Evolutionary conservation across 2,329 filamentous ascomycete genomes (phyloP).

Genomic region (Amesomyces nigricolor): DNA sequence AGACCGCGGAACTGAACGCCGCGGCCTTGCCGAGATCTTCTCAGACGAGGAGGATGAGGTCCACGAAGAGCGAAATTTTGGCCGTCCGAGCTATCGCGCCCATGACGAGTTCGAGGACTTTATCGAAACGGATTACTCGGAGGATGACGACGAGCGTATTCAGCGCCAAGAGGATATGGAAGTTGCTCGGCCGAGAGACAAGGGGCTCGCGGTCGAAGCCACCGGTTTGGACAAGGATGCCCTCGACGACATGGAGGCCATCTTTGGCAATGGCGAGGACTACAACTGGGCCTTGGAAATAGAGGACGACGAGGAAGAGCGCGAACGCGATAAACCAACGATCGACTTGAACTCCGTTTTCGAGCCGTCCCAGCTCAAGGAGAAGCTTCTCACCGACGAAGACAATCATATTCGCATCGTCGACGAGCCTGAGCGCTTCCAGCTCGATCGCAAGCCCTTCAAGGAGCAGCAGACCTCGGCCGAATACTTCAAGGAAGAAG

Average conservation of each 20-base stretch:
- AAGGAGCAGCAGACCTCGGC: constrained; percentile 72
- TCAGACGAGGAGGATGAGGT: constrained; percentile 85
- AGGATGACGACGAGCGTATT: constrained; percentile 73
- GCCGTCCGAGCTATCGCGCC: constrained; percentile 50
- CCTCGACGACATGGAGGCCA: constrained; percentile 90
- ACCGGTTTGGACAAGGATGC: constrained; percentile 86
- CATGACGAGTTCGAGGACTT: constrained; percentile 88
- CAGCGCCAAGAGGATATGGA: constrained; percentile 79
- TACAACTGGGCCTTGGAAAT: constrained; percentile 91
- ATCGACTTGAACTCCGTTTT: constrained; percentile 97
- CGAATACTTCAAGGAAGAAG: constrained; percentile 85
- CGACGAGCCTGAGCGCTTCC: constrained; percentile 91
- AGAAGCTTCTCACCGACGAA: constrained; percentile 91
- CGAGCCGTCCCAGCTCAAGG: constrained; percentile 87
- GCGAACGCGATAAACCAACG: constrained; percentile 71
- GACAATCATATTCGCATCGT: constrained; percentile 85
- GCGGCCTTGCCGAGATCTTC: constrained; percentile 87
- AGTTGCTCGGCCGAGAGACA: constrained; percentile 72
- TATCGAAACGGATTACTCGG: constrained; percentile 92
- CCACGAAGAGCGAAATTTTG: constrained; percentile 48
- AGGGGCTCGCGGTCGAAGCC: constrained; percentile 66
- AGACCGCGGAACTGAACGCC: constrained; percentile 57
- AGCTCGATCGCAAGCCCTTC: constrained; percentile 85
- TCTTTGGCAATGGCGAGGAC: constrained; percentile 92
- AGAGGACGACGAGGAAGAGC: constrained; percentile 79